Conservation (phyloP, 2,329 filamentous ascomycete species). For the Peltaster fructicola region DNA sequence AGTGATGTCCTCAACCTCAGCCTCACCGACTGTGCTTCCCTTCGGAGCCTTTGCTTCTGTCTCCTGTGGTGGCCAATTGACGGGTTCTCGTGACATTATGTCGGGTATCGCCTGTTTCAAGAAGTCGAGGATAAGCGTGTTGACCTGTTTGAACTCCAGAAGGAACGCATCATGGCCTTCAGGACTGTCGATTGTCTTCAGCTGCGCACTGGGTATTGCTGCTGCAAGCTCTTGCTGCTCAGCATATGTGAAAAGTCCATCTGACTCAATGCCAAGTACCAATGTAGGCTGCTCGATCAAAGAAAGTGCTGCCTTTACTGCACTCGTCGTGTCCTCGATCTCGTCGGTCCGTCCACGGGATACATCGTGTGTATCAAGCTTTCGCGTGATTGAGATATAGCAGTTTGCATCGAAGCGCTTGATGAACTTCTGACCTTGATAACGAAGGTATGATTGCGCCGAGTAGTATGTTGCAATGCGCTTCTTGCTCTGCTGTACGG, state of each 20-base stretch:
- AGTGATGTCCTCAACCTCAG: constrained; percentile 89
- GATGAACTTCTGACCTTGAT: constrained; percentile 93
- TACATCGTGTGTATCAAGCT: constrained; percentile 92
- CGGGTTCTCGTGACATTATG: constrained; percentile 50
- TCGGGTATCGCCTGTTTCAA: constrained; percentile 67
- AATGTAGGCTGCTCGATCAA: constrained; percentile 78
- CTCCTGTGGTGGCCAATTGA: constrained; percentile 25
- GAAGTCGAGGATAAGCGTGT: constrained; percentile 69
- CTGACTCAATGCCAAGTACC: constrained; percentile 85
- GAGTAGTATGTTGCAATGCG: constrained; percentile 69
- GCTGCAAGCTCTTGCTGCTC: constrained; percentile 86
- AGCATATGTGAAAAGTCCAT: constrained; percentile 90
- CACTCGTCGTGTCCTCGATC: constrained; percentile 16
- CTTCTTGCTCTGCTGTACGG: constrained; percentile 12
- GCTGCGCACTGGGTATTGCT: constrained; percentile 55
- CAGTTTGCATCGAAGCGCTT: constrained; percentile 96
- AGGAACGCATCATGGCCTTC: constrained; percentile 96
- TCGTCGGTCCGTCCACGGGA: constrained; percentile 47
- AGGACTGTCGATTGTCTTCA: constrained; percentile 79
- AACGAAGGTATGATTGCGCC: constrained; percentile 89
- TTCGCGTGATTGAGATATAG: constrained; percentile 96
- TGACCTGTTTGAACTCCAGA: constrained; percentile 94
- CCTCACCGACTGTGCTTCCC: constrained; percentile 85
- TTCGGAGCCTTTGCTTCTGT: constrained; percentile 51
- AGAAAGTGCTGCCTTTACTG: constrained; percentile 55